Percentiles rank a stretch among this genome's conserved stretches.
Conservation (phyloP, 805 yeast genomes). For the Tetrapisispora namnaoensis region DNA sequence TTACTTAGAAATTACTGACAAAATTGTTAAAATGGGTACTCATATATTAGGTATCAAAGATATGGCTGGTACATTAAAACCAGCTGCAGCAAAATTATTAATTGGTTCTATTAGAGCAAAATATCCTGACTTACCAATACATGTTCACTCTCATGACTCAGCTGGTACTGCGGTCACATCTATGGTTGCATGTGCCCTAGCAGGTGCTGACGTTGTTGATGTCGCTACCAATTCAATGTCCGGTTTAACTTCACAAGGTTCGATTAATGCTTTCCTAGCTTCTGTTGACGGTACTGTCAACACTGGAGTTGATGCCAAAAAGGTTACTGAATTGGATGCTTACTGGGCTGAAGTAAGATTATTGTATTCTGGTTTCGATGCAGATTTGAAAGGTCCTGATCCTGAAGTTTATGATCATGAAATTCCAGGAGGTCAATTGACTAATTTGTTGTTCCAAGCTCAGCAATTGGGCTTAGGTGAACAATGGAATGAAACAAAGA, state of each 20-base stretch:
- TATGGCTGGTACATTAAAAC: conserved; percentile 99
- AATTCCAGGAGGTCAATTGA: conserved; percentile 99
- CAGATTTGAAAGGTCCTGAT: conserved; percentile 98
- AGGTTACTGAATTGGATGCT: conserved; percentile 75
- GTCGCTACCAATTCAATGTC: conserved; percentile 96
- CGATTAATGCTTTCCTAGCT: conserved; percentile 85
- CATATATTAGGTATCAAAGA: conserved; percentile 96
- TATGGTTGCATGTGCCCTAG: conserved; percentile 85
- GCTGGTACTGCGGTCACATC: conserved; percentile 99
- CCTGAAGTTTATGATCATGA: conserved; percentile 98
- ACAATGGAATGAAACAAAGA: conserved; percentile 94
- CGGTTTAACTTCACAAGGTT: conserved; percentile 97
- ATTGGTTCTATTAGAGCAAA: conserved; percentile 72
- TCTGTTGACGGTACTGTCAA: conserved; percentile 80
- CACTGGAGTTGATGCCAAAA: conserved; percentile 56
- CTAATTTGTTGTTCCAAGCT: conserved; percentile 97
- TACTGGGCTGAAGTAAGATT: conserved; percentile 99
- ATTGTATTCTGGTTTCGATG: conserved; percentile 93
- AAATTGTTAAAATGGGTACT: conserved; percentile 87
- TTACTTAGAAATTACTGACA: conserved; percentile 71
- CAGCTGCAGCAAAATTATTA: conserved; percentile 78
- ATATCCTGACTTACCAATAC: conserved; percentile 92
- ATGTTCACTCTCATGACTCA: conserved; percentile 97
- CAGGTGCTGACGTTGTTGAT: conserved; percentile 98
- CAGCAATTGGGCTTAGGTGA: conserved; percentile 97